phyloP scores from a whole-genome alignment of 495 filamentous ascomycete genomes.

The Letharia columbiana region DNA sequence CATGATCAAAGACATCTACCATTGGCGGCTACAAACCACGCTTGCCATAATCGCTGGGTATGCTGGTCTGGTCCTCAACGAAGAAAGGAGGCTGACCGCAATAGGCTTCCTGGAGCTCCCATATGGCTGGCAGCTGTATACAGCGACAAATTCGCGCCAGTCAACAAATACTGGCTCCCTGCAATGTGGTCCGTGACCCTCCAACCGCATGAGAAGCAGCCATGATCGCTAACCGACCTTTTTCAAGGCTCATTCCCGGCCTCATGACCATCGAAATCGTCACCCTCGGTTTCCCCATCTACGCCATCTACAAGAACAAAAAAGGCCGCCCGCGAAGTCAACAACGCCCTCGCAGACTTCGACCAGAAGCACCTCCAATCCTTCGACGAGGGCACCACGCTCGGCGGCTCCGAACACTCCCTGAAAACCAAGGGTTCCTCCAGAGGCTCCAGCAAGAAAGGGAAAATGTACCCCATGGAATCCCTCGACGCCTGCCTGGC shows the following conservation, averaged over 20 bases:
- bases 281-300: constrained; percentile 47
- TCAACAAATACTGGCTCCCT: constrained; percentile 47
- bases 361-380: constrained; percentile 31
- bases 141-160: constrained; percentile 41
- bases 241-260: constrained; percentile 43
- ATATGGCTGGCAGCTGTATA: constrained; percentile 56
- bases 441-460: constrained; percentile 1
- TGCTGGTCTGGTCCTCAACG: constrained; percentile 14
- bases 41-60: constrained; percentile 49
- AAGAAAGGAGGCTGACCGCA: constrained; percentile 7
- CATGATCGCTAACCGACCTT: neutral
- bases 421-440: neutral
- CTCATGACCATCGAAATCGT: constrained; percentile 45
- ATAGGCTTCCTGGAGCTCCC: constrained; percentile 53
- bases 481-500: constrained; percentile 49
- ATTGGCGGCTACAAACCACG: constrained; percentile 57
- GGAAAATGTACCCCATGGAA: constrained; percentile 45
- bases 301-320: constrained; percentile 38
- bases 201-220: neutral
- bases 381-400: constrained; percentile 25
- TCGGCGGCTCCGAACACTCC: constrained; percentile 7
- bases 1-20: constrained; percentile 53
- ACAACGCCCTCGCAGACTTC: constrained; percentile 36
- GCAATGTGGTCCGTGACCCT: constrained; percentile 42
- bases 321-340: constrained; percentile 19